phyloP scores from a whole-genome alignment of 108 stramenopile species.

The Schizochytrium sp. region DNA sequence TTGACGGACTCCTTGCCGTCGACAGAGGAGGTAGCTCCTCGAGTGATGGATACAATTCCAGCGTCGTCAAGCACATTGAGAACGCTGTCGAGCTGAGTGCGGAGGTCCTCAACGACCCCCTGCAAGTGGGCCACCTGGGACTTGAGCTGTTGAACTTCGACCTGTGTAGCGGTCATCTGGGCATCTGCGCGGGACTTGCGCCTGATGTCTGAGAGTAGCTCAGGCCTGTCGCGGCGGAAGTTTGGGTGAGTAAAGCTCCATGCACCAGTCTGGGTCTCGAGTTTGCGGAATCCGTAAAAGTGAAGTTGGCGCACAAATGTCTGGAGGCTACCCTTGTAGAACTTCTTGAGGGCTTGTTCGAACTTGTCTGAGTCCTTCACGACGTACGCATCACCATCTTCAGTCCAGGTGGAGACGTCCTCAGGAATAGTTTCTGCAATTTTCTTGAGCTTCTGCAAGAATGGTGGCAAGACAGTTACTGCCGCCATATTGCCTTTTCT shows the following conservation, averaged over 20 bases:
- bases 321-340: constrained; percentile 60
- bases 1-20: constrained; percentile 13
- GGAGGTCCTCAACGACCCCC: constrained; percentile 34
- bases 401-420: constrained; percentile 42
- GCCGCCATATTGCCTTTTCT: neutral
- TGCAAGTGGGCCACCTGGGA: constrained; percentile 45
- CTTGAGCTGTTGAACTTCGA: constrained; percentile 47
- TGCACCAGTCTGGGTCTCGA: constrained; percentile 44
- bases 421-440: constrained; percentile 33
- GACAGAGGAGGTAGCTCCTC: neutral
- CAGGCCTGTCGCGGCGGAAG: constrained; percentile 58
- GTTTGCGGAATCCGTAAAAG: constrained; percentile 60
- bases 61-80: constrained; percentile 58
- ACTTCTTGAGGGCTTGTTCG: constrained; percentile 30
- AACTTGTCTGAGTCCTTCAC: constrained; percentile 55
- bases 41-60: constrained; percentile 36
- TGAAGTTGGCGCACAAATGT: constrained; percentile 57
- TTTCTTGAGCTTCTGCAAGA: constrained; percentile 57
- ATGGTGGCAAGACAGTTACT: constrained; percentile 37
- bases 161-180: constrained; percentile 41
- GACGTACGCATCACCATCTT: constrained; percentile 40
- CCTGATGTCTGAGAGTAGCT: constrained; percentile 41
- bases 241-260: constrained; percentile 48
- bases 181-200: constrained; percentile 58
- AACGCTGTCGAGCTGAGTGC: constrained; percentile 57